Conservation (phyloP, 768 basidiomycete species). For the Termitomyces heimii region DNA sequence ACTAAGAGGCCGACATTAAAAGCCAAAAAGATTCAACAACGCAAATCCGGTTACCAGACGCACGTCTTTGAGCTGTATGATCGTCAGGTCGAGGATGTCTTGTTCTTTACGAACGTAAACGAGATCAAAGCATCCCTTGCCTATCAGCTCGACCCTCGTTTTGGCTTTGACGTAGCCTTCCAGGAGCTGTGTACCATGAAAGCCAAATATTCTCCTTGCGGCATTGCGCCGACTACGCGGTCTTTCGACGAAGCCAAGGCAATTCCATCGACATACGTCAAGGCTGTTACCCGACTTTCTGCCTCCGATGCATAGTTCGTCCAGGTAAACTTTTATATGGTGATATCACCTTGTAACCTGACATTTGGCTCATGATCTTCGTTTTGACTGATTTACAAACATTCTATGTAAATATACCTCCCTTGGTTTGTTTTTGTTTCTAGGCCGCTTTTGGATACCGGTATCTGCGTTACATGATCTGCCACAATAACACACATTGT, state of each 20-base stretch:
- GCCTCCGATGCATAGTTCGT: neutral
- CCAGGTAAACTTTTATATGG: neutral
- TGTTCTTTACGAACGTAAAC: conserved; percentile 26
- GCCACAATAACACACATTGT: neutral
- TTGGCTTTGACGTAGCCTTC: conserved; percentile 55
- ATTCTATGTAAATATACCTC: neutral
- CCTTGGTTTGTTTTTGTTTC: neutral
- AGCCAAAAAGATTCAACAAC: conserved; percentile 13
- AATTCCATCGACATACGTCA: conserved; percentile 23
- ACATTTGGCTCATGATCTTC: neutral
- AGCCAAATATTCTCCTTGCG: conserved; percentile 31
- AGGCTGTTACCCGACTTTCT: conserved; percentile 15
- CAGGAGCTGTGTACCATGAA: conserved; percentile 49
- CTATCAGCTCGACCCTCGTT: conserved; percentile 24
- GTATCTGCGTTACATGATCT: neutral
- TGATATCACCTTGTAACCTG: neutral
- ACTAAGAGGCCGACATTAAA: conserved; percentile 12
- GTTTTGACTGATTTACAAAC: neutral
- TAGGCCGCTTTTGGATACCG: neutral
- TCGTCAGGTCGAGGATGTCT: conserved; percentile 19
- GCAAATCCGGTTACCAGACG: conserved; percentile 20
- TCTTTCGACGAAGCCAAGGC: conserved; percentile 35
- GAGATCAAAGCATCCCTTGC: conserved; percentile 58
- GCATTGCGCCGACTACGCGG: conserved; percentile 25
- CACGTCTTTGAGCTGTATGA: conserved; percentile 21